A percentile compares a stretch with the other conserved stretches of the same genome.
phyloP scores from a whole-genome alignment of 148 eudicot genomes.

The Drosera capensis region DNA sequence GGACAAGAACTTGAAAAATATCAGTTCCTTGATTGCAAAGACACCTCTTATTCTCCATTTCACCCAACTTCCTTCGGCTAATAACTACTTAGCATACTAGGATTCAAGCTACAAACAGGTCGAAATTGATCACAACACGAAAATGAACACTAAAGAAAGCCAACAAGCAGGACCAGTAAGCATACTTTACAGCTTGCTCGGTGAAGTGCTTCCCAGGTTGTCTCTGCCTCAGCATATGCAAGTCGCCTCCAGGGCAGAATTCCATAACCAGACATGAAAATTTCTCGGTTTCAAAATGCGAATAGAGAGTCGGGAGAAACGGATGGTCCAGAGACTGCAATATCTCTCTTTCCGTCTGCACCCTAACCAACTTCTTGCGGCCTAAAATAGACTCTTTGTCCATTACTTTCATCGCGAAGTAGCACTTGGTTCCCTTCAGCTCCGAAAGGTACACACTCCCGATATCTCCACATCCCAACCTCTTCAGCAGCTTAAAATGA shows the following conservation, averaged over 20 bases:
- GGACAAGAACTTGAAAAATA: too few species aligned
- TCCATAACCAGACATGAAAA: slow-evolving; percentile 94
- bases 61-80: too few species aligned
- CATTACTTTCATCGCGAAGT: slow-evolving; percentile 94
- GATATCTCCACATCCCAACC: slow-evolving; percentile 90
- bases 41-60: too few species aligned
- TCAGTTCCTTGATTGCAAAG: too few species aligned
- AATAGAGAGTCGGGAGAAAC: slow-evolving; percentile 68
- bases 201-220: slow-evolving; percentile 76
- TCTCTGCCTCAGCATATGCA: slow-evolving; percentile 82
- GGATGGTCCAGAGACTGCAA: slow-evolving; percentile 88
- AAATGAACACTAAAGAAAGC: slow-evolving; percentile 1
- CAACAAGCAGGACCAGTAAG: slow-evolving; percentile 4
- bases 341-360: slow-evolving; percentile 88
- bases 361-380: slow-evolving; percentile 72
- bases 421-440: slow-evolving; percentile 71
- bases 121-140: background rate
- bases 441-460: slow-evolving; percentile 93
- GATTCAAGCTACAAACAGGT: background rate
- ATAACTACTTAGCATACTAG: too few species aligned
- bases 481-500: slow-evolving; percentile 73
- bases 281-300: slow-evolving; percentile 83
- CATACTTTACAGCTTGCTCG: slow-evolving; percentile 94
- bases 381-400: slow-evolving; percentile 76
- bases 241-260: slow-evolving; percentile 90